Evolutionary conservation across 2,329 filamentous ascomycete species (phyloP), one percentile per base, ranked within the genome.

Genomic region (Blastomyces silverae): DNA sequence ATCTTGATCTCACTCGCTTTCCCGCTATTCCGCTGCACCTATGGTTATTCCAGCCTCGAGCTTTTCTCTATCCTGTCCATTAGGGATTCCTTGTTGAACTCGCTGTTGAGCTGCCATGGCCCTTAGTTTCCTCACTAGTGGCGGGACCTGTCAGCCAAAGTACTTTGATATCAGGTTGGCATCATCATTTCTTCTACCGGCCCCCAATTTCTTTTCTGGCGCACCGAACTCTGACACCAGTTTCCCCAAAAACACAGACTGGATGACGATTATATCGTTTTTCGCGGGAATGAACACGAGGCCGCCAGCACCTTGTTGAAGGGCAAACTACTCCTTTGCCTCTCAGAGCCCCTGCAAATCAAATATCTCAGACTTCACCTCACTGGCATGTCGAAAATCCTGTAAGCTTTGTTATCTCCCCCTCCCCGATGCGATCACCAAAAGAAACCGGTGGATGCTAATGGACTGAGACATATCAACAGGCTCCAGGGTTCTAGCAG

Each of bases 201-300:
- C 46, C 20, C 17, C 46, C 20, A 20, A 22, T n/a, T 11, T 6
- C 17, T 10, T 34, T 10, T 61, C 22, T 61, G 28, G 6, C 31
- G 44, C 31, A 17, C 13, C 6, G 10, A 17, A 48, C 11, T 15
- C 28, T 46, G 25, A 37, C 34, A 8, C 20, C n/a, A 48, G 44
- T 63, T 64, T 44, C 59, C 46, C 62, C n/a, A n/a, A n/a, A n/a
- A n/a, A n/a, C n/a, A 50, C 71, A 92, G 90, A 62, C 83, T 92
- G 66, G 89, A 92, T 62, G 88, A 89, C 72, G 87, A 91, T 71
- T 89, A 92, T 65, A 85, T 93, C 66, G 87, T 93, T 39, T 88
- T 94, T 68, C 87, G 90, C 63, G 90, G 90, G 66, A 83, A 80
- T 69, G 87, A 90, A 64, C 83, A 89, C 73, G 90, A 93, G 73